These are phyloP conservation scores for Wickerhamomyces xylosicus DNA, from an alignment of 805 yeast species.

Conservation along the genomic window DNA sequence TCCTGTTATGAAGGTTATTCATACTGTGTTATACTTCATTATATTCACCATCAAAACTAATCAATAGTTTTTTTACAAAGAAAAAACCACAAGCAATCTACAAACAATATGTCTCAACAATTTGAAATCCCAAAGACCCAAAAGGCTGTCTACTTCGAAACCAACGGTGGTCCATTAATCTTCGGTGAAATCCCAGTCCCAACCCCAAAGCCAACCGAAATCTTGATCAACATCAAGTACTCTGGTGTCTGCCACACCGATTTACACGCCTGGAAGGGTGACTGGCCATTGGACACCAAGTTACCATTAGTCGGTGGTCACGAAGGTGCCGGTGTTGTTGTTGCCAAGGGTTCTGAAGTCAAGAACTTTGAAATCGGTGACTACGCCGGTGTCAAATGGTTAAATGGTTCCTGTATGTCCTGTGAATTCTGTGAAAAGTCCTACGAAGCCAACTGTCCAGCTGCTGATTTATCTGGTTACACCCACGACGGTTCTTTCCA, in stretches of 20 bases:
- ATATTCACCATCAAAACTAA: no score
- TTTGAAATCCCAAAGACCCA: slow-evolving; percentile 31
- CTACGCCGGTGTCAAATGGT: slow-evolving; percentile 60
- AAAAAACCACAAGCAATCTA: no score
- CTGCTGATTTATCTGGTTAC: slow-evolving; percentile 60
- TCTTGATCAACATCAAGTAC: slow-evolving; percentile 46
- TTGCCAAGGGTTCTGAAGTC: slow-evolving; percentile 50
- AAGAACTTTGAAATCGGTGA: slow-evolving; percentile 55
- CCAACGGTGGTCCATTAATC: slow-evolving; percentile 34
- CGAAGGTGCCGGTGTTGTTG: slow-evolving; percentile 68
- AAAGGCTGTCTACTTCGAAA: slow-evolving; percentile 41
- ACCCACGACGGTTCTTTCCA: no score
- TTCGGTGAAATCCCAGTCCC: slow-evolving; percentile 50
- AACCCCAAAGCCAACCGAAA: slow-evolving; percentile 42
- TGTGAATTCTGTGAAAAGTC: slow-evolving; percentile 55
- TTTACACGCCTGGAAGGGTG: slow-evolving; percentile 56
- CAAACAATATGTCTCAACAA: neutral
- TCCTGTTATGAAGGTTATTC: no score
- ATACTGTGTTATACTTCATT: no score
- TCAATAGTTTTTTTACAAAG: no score
- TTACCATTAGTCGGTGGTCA: slow-evolving; percentile 64
- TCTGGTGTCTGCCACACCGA: slow-evolving; percentile 65
- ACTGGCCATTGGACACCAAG: slow-evolving; percentile 36
- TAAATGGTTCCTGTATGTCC: slow-evolving; percentile 54
- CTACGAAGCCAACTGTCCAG: slow-evolving; percentile 55